A percentile compares a stretch with the other conserved stretches of the same genome.
Conservation (phyloP, 2,329 filamentous ascomycete species). For the Botrytis galanthina region DNA sequence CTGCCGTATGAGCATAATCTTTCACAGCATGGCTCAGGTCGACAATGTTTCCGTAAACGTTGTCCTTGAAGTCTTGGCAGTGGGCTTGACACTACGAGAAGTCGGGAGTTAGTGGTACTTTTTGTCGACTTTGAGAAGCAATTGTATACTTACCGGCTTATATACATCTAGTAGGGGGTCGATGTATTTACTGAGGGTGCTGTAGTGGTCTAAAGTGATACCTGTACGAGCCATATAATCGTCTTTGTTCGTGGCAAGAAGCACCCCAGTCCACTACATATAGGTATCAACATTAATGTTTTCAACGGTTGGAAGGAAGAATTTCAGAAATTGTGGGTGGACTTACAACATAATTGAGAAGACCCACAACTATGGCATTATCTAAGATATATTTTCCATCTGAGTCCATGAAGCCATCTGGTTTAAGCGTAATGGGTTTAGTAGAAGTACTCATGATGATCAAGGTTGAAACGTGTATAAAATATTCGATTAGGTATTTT, state of each 20-base stretch:
- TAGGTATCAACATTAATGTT: background rate
- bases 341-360: background rate
- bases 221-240: background rate
- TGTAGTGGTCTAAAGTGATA: background rate
- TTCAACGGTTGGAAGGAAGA: background rate
- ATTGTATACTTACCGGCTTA: background rate
- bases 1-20: background rate
- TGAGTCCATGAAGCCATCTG: background rate
- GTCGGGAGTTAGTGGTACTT: background rate
- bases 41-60: background rate
- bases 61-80: background rate
- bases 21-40: background rate
- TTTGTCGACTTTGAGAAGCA: background rate
- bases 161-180: background rate
- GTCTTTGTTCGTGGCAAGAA: slow-evolving; percentile 3
- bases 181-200: background rate
- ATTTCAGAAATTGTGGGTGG: background rate
- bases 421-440: background rate
- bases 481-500: background rate
- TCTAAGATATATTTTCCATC: background rate
- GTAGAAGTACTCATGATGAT: background rate
- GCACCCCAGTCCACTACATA: background rate
- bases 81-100: background rate
- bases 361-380: background rate
- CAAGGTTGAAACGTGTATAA: background rate